These are phyloP conservation scores for Beauveria sp. DNA, from an alignment of 2,329 filamentous ascomycete genomes.

Conservation along the genomic window DNA sequence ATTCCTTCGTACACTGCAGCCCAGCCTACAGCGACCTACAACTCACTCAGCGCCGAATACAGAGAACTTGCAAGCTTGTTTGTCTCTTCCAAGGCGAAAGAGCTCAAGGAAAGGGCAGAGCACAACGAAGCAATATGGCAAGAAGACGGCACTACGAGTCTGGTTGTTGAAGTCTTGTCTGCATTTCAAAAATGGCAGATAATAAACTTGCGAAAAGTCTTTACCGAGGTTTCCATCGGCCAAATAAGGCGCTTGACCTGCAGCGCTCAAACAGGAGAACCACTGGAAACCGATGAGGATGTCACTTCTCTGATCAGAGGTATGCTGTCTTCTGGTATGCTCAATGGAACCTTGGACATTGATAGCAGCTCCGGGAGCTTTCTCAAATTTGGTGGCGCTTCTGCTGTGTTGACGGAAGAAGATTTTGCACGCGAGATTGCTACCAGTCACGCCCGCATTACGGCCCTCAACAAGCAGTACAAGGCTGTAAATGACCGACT, in stretches of 20 bases:
- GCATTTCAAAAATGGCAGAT: slow-evolving; percentile 73
- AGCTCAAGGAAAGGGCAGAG: slow-evolving; percentile 57
- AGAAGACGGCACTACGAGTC: slow-evolving; percentile 63
- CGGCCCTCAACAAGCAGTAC: slow-evolving; percentile 39
- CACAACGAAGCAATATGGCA: slow-evolving; percentile 51
- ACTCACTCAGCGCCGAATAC: slow-evolving; percentile 60
- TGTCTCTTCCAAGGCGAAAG: slow-evolving; percentile 41
- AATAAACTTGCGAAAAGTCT: slow-evolving; percentile 63
- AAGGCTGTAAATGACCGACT: slow-evolving; percentile 46
- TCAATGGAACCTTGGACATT: slow-evolving; percentile 44
- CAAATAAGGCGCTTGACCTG: slow-evolving; percentile 44
- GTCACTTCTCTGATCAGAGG: slow-evolving; percentile 38
- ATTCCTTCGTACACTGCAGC: slow-evolving; percentile 49
- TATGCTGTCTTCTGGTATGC: slow-evolving; percentile 49
- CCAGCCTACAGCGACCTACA: slow-evolving; percentile 48
- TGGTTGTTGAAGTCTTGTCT: slow-evolving; percentile 61
- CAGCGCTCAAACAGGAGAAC: slow-evolving; percentile 44
- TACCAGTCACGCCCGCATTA: slow-evolving; percentile 32
- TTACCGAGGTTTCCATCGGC: slow-evolving; percentile 49
- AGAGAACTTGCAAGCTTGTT: slow-evolving; percentile 63
- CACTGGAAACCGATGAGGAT: slow-evolving; percentile 34
- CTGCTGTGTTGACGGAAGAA: slow-evolving; percentile 38
- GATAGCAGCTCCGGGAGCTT: slow-evolving; percentile 35
- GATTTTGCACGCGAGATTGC: slow-evolving; percentile 43
- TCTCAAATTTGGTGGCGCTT: slow-evolving; percentile 41